Evolutionary conservation across 169 alveolate species (phyloP).

Genomic region (Eimeria maxima): DNA sequence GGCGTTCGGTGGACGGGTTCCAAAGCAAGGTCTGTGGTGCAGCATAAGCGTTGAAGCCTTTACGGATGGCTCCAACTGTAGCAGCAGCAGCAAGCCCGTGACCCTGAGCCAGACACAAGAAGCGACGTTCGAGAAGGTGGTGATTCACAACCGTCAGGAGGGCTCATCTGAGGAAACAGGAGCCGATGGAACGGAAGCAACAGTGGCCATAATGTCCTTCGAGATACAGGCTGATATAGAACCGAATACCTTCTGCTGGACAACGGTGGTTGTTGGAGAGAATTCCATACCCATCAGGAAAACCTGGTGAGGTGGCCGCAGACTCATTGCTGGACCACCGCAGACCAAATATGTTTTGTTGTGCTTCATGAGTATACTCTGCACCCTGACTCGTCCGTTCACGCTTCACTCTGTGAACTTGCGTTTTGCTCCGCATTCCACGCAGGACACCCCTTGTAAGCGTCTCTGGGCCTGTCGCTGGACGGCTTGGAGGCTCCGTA

Average conservation of each 20-base stretch:
- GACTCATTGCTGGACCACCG: not conserved
- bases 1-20: conserved; percentile 19
- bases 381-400: not conserved
- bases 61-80: conserved; percentile 8
- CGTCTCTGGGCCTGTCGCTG: conserved; percentile 37
- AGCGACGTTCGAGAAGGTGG: not conserved
- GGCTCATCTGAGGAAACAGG: conserved; percentile 55
- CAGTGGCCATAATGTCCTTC: conserved; percentile 48
- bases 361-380: too few species aligned
- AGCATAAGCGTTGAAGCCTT: conserved; percentile 1
- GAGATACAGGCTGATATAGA: not conserved
- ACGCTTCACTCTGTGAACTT: not conserved
- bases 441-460: conserved; percentile 58
- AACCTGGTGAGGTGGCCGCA: conserved; percentile 33
- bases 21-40: conserved; percentile 45
- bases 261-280: not conserved
- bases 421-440: not conserved
- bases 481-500: conserved; percentile 36
- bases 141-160: conserved; percentile 22
- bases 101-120: not conserved
- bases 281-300: not conserved
- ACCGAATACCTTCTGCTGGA: conserved; percentile 56
- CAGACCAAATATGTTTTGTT: not conserved
- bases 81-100: not conserved
- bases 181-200: not conserved